phyloP scores from a whole-genome alignment of 2,329 filamentous ascomycete species.

The Calonectria hongkongensis region DNA sequence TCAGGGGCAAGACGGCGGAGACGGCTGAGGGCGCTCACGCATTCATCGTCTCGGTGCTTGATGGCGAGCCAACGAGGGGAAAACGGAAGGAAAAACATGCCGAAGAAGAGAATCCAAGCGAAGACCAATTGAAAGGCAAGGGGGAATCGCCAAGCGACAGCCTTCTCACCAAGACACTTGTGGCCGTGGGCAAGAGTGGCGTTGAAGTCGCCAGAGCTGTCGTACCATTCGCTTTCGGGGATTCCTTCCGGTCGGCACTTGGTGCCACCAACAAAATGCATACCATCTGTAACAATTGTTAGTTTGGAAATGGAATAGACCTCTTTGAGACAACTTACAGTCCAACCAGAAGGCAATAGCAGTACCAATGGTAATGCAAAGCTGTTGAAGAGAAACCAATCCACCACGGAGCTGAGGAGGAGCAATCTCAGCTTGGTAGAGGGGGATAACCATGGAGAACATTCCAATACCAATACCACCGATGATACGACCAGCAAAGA shows the following conservation, averaged over 20 bases:
- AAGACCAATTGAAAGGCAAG: slow-evolving; percentile 14
- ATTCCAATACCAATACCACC: slow-evolving; percentile 24
- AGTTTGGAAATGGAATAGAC: not conserved
- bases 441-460: slow-evolving; percentile 24
- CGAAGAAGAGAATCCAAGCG: slow-evolving; percentile 11
- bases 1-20: not conserved
- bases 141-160: slow-evolving; percentile 17
- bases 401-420: slow-evolving; percentile 21
- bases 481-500: slow-evolving; percentile 25
- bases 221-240: slow-evolving; percentile 10
- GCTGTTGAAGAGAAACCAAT: slow-evolving; percentile 17
- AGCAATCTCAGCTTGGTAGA: slow-evolving; percentile 23
- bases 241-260: slow-evolving; percentile 5
- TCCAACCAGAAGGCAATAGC: slow-evolving; percentile 25
- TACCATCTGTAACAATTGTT: not conserved
- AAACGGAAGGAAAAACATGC: slow-evolving; percentile 21
- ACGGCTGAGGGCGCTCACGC: not conserved
- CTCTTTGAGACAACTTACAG: slow-evolving; percentile 2
- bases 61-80: slow-evolving; percentile 23
- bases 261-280: slow-evolving; percentile 20
- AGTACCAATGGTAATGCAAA: slow-evolving; percentile 26
- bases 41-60: slow-evolving; percentile 17
- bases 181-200: slow-evolving; percentile 14
- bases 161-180: slow-evolving; percentile 6
- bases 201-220: slow-evolving; percentile 15